Conservation (phyloP, 306 rosid species). For the Prunus fruticosa region DNA sequence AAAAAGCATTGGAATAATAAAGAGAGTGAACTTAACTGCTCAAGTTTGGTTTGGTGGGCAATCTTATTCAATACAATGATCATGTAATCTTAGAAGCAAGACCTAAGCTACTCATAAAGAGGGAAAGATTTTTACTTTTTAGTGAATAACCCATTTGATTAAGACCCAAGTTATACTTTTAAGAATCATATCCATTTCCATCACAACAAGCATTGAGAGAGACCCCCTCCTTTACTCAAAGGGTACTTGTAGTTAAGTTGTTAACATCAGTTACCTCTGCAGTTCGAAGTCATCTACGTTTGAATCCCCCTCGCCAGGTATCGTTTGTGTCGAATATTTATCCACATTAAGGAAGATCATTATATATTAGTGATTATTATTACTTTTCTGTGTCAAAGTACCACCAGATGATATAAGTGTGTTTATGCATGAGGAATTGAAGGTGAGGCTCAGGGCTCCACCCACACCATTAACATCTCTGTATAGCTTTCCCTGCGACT, state of each 20-base stretch:
- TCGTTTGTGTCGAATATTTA: no score
- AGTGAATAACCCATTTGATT: slow-evolving; percentile 29
- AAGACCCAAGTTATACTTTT: slow-evolving; percentile 24
- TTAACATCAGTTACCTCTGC: no score
- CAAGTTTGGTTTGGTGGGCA: slow-evolving; percentile 10
- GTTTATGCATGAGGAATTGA: no score
- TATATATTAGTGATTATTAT: no score
- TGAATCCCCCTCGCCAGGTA: no score
- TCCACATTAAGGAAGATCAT: no score
- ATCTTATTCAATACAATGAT: slow-evolving; percentile 13
- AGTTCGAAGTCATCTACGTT: no score
- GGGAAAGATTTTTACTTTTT: neutral
- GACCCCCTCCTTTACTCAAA: slow-evolving; percentile 6
- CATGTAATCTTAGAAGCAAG: slow-evolving; percentile 2
- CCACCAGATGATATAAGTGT: no score
- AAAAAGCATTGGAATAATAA: neutral
- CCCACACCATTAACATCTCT: neutral
- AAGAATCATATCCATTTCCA: slow-evolving; percentile 18
- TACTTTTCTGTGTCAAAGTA: no score
- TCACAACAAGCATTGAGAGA: slow-evolving; percentile 25
- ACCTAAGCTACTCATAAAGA: neutral
- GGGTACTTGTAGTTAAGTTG: no score
- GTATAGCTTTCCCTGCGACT: neutral
- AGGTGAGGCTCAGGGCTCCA: neutral
- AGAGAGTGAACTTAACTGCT: no score